These are phyloP conservation scores for Chaetomium olivaceum DNA, from an alignment of 2,329 filamentous ascomycete species.

Conservation along the genomic window DNA sequence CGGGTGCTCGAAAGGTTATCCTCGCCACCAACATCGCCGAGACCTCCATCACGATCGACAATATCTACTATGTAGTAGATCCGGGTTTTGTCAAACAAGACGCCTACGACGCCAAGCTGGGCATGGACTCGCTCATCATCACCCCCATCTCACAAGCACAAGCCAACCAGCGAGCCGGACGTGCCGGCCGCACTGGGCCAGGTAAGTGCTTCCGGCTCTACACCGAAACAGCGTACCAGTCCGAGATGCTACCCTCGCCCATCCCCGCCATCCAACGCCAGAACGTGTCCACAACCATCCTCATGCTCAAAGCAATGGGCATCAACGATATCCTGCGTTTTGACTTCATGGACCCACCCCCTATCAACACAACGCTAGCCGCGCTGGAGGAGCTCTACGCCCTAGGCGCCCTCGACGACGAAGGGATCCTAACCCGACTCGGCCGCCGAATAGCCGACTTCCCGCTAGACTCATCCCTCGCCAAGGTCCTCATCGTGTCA, in stretches of 20 bases:
- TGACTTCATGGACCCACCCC: slow-evolving; percentile 98
- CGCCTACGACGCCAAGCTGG: slow-evolving; percentile 92
- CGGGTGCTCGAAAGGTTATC: slow-evolving; percentile 85
- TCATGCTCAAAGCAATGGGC: slow-evolving; percentile 98
- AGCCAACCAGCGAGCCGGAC: slow-evolving; percentile 88
- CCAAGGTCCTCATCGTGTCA: slow-evolving; percentile 84
- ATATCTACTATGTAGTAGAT: slow-evolving; percentile 96
- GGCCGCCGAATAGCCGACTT: slow-evolving; percentile 98
- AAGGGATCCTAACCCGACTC: slow-evolving; percentile 86
- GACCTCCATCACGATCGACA: slow-evolving; percentile 96
- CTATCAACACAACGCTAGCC: slow-evolving; percentile 95
- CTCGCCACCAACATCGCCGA: slow-evolving; percentile 99
- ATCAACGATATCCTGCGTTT: slow-evolving; percentile 97
- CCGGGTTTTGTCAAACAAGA: slow-evolving; percentile 98
- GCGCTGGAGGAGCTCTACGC: slow-evolving; percentile 94
- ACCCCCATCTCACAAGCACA: slow-evolving; percentile 96
- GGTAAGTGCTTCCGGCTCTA: slow-evolving; percentile 96
- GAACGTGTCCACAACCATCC: slow-evolving; percentile 87
- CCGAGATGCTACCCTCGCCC: slow-evolving; percentile 93
- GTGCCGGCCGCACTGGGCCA: slow-evolving; percentile 90
- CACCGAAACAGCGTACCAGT: slow-evolving; percentile 91
- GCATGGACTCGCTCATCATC: slow-evolving; percentile 94
- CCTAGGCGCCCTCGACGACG: slow-evolving; percentile 86
- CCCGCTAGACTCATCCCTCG: slow-evolving; percentile 90
- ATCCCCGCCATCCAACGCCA: slow-evolving; percentile 96